These are phyloP conservation scores for Aaosphaeria pasadenensis DNA, from an alignment of 2,329 filamentous ascomycete species.

Conservation along the genomic window DNA sequence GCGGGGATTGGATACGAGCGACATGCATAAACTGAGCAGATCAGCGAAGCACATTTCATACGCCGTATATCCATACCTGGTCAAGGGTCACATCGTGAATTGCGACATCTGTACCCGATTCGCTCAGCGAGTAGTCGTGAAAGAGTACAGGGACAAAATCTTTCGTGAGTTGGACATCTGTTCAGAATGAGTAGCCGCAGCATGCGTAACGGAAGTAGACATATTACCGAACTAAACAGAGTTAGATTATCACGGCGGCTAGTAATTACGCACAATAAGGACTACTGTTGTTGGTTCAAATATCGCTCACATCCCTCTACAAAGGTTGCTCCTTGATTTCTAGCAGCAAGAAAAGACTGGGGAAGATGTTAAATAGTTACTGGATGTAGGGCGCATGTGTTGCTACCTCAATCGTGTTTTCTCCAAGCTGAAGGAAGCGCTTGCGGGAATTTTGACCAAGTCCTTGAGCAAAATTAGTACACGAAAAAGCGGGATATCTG, in stretches of 20 bases:
- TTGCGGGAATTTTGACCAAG: conserved; percentile 1
- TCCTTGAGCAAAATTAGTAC: not conserved
- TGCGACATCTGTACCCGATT: conserved; percentile 41
- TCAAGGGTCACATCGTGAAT: conserved; percentile 40
- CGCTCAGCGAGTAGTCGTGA: conserved; percentile 44
- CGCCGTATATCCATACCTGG: conserved; percentile 22
- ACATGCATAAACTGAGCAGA: conserved; percentile 3
- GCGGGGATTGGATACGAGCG: conserved; percentile 3
- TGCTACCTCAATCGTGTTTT: conserved; percentile 27
- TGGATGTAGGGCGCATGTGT: not conserved
- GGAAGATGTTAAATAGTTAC: conserved; percentile 8
- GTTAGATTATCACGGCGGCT: conserved; percentile 1
- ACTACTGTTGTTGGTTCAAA: not conserved
- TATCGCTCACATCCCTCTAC: conserved; percentile 8
- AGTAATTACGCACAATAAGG: not conserved
- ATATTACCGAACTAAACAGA: conserved; percentile 14
- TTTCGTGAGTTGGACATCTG: conserved; percentile 43
- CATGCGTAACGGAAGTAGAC: not conserved
- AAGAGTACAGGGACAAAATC: conserved; percentile 42
- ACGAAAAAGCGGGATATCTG: not conserved
- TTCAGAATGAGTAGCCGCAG: not conserved
- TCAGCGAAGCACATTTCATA: conserved; percentile 1
- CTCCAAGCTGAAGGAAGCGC: conserved; percentile 34
- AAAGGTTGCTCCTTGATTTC: conserved; percentile 32
- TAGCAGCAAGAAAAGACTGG: conserved; percentile 35